Base-by-base conservation (phyloP, 202 grass and related monocot species). In the Panicum virgatum region DNA sequence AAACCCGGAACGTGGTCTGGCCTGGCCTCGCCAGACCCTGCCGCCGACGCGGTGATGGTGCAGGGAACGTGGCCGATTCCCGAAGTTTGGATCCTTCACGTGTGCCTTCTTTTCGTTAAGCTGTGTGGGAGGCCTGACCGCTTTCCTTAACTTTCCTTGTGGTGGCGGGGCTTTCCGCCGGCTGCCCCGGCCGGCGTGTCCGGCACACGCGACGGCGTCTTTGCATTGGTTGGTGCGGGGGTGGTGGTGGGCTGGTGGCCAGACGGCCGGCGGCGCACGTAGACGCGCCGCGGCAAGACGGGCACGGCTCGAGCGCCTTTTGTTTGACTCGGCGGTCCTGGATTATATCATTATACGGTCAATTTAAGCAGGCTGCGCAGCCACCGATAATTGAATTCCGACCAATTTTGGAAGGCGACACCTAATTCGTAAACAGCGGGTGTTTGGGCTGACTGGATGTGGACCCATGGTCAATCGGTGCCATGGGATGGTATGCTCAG, bases 31-130 rank as follows among this genome's bases (percentile, higher is more conserved):
- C 52, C 51, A 7, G 47, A 16, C 32, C 32, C 32, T 32, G 32
- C 51, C 1, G 43, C 13, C 20, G 65, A 72, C 34, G 44, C 14
- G 56, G 34, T 9, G 57, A 53, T 16, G 43, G 43, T 54, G 69
- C 86, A 15, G 39, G 26, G 75, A 84, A 88, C 26, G 25, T 47
- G 61, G 34, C 30, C 19, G 47, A 25, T 69, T 53, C 9, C 10
- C 0, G 14, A 11, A 3, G 9, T 4, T 14, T 5, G 53, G n/a
- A n/a, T n/a, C n/a, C 7, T 76, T 71, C 71, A 85, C 82, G 77
- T 72, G 77, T 64, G 77, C 39, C n/a, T 66, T 77, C 12, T 62
- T 65, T 38, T 70, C 44, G 11, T 69, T 45, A 69, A 19, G 13
- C 18, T 14, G 34, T 58, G 37, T 73, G 38, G 66, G 4, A n/a